phyloP scores from a whole-genome alignment of 768 basidiomycete species.

The Lentinula guzmanii region DNA sequence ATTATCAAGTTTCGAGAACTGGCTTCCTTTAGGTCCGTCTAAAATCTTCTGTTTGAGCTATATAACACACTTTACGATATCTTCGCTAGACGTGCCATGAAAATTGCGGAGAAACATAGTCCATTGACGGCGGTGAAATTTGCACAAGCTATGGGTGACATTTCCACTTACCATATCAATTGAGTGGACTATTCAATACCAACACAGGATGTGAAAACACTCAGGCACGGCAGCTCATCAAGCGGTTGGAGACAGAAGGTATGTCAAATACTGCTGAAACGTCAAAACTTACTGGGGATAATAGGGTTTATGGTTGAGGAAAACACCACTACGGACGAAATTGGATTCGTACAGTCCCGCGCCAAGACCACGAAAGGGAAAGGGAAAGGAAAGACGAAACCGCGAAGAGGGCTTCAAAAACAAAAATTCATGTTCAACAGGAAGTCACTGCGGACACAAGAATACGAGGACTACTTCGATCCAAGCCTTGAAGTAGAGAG shows the following conservation, averaged over 20 bases:
- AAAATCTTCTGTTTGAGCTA: background rate
- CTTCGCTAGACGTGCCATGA: conserved; percentile 55
- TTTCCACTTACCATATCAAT: background rate
- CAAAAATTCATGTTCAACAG: conserved; percentile 53
- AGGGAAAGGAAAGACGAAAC: conserved; percentile 31
- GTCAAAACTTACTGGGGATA: background rate
- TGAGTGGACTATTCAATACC: background rate
- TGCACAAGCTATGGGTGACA: conserved; percentile 52
- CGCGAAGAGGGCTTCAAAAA: conserved; percentile 48
- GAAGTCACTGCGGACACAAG: conserved; percentile 32
- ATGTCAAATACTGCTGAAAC: background rate
- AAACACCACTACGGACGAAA: conserved; percentile 39
- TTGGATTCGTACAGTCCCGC: conserved; percentile 40
- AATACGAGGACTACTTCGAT: conserved; percentile 66
- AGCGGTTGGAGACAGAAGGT: conserved; percentile 71
- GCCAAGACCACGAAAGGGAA: conserved; percentile 18
- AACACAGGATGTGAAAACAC: conserved; percentile 44
- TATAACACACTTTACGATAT: background rate
- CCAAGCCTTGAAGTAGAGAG: conserved; percentile 54
- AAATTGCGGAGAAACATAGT: conserved; percentile 50
- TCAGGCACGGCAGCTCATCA: conserved; percentile 58
- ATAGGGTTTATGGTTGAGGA: conserved; percentile 59
- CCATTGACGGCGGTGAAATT: conserved; percentile 44
- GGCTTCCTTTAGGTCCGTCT: conserved; percentile 57
- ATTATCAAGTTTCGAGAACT: conserved; percentile 63